phyloP scores from a whole-genome alignment of 257 asterid genomes.

The Verbascum thapsus region DNA sequence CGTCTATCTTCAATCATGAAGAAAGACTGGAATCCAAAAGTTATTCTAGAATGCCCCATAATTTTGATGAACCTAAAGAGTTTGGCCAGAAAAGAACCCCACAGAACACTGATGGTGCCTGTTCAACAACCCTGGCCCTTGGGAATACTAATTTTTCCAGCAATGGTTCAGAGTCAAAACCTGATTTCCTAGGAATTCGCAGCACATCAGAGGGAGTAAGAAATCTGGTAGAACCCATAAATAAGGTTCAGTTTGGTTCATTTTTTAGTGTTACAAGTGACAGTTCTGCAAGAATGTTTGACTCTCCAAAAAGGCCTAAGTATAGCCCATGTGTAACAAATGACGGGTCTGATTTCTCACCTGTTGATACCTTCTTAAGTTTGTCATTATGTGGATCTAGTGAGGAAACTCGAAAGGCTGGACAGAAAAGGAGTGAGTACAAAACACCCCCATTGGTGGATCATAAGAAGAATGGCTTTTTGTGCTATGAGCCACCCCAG shows the following conservation, averaged over 20 bases:
- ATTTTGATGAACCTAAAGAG: slow-evolving; percentile 23
- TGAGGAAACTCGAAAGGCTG: slow-evolving; percentile 34
- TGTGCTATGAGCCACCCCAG: slow-evolving; percentile 44
- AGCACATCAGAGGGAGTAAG: slow-evolving; percentile 31
- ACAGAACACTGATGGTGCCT: slow-evolving; percentile 34
- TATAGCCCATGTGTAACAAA: slow-evolving; percentile 28
- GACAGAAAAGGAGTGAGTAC: slow-evolving; percentile 41
- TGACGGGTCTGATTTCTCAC: slow-evolving; percentile 32
- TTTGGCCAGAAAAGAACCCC: slow-evolving; percentile 28
- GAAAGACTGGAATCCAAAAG: slow-evolving; percentile 33
- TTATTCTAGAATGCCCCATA: slow-evolving; percentile 23
- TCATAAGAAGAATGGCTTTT: slow-evolving; percentile 32
- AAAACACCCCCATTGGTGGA: slow-evolving; percentile 35
- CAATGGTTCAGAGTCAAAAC: slow-evolving; percentile 33
- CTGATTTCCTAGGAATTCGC: slow-evolving; percentile 29
- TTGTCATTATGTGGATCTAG: slow-evolving; percentile 47
- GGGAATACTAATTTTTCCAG: slow-evolving; percentile 33
- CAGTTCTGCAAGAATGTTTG: slow-evolving; percentile 25
- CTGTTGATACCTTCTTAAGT: slow-evolving; percentile 51
- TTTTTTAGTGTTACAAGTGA: slow-evolving; percentile 25
- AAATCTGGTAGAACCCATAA: slow-evolving; percentile 28
- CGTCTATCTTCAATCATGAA: slow-evolving; percentile 25
- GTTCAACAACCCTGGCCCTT: slow-evolving; percentile 46
- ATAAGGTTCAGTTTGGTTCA: slow-evolving; percentile 33
- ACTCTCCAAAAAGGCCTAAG: slow-evolving; percentile 53